Percentiles rank a stretch among this genome's conserved stretches.
phyloP scores from a whole-genome alignment of 441 rosid species.

The Aquilaria agallochum region DNA sequence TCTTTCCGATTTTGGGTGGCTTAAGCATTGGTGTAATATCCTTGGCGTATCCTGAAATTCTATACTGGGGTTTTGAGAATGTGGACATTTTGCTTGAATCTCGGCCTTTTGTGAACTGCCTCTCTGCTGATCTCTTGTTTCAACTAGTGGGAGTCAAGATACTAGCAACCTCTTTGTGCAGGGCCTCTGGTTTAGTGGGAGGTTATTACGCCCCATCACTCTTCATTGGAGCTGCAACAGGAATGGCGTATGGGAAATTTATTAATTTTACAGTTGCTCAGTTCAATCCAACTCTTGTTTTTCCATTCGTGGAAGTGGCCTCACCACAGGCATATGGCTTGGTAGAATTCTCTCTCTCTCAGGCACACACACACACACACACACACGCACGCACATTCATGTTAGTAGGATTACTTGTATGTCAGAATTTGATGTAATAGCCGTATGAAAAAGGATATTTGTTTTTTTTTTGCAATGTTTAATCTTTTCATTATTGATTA shows the following conservation, averaged over 20 bases:
- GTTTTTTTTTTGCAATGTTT: no score
- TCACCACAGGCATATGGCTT: constrained; percentile 98
- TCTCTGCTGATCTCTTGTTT: constrained; percentile 71
- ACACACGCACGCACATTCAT: no score
- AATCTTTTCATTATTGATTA: no score
- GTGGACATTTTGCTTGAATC: constrained; percentile 89
- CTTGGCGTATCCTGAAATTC: constrained; percentile 83
- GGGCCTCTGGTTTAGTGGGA: constrained; percentile 92
- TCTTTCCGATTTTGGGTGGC: constrained; percentile 73
- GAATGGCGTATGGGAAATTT: constrained; percentile 91
- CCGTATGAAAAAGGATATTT: no score
- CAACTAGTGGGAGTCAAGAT: constrained; percentile 87
- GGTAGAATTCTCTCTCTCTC: constrained; percentile 41
- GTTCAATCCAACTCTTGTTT: constrained; percentile 39
- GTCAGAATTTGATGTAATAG: no score
- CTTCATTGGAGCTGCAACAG: constrained; percentile 96
- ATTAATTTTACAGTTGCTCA: constrained; percentile 62
- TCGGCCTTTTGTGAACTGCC: constrained; percentile 76
- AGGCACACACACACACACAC: no score
- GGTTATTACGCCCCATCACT: constrained; percentile 97
- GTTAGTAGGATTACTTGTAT: no score
- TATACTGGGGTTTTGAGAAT: constrained; percentile 96
- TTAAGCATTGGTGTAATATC: constrained; percentile 66
- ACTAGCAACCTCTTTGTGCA: constrained; percentile 84
- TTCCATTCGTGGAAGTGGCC: constrained; percentile 85